Base-by-base conservation (phyloP, 805 yeast species). In the Candida odintsovae region DNA sequence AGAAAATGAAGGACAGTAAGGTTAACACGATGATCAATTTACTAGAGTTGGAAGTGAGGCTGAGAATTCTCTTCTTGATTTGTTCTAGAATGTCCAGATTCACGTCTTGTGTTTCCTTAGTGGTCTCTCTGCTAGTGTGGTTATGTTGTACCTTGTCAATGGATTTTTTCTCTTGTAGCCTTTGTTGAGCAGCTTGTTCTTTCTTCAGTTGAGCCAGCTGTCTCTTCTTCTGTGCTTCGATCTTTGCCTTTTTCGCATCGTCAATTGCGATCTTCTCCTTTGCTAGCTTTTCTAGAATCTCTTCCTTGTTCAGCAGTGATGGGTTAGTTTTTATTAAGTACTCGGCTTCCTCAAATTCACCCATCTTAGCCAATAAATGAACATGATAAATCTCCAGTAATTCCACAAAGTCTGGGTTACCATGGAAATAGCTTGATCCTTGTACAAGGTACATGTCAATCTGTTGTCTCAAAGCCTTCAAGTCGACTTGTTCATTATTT, bases 351-450 rank as follows among this genome's bases (percentile, higher is more conserved):
- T 54, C 56, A 37, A 43, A 41, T 8, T 45, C 51, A 3, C 52
- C 57, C 8, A 56, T 39, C 40, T 47, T 55, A 3, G 57, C 46
- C 40, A 60, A 33, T 2, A 60, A 19, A 19, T 52, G 56, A 3
- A 50, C 47, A 38, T 56, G 54, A 39, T 60, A 60, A 8, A 58
- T 44, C 39, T 59, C 61, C 11, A 56, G 18, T 3, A 60, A 41
- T 19, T 60, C 60, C 11, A 43, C 16, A 26, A 41, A 58, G n/a
- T 45, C 51, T 0, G 28, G 42, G 3, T 18, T 37, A 8, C 45
- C 47, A 12, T 33, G 26, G 37, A 47, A 38, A 16, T n/a, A 15
- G 4, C 45, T 38, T 2, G 55, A 45, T 1, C 46, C 43, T 21
- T 50, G 41, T 8, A 53, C 52, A 19, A 60, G 16, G 38, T 58